phyloP scores from a whole-genome alignment of 108 stramenopile genomes.

The Cyclotella baltica region DNA sequence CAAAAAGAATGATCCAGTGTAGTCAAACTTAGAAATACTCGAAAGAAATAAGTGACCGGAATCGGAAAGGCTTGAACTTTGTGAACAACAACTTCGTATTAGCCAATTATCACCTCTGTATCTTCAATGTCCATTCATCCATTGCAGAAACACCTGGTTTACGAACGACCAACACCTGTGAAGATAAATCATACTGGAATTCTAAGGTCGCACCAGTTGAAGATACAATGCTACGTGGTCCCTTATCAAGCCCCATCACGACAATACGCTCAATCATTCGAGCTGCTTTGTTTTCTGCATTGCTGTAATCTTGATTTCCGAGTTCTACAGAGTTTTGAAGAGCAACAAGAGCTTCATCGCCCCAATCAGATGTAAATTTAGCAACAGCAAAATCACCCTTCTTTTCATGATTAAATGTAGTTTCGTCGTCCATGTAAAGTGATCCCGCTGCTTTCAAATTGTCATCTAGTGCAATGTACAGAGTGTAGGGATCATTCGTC shows the following conservation, averaged over 20 bases:
- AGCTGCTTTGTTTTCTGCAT: slow-evolving; percentile 30
- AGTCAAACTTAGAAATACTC: too few relatives aligned
- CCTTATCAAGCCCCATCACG: slow-evolving; percentile 67
- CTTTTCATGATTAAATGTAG: slow-evolving; percentile 82
- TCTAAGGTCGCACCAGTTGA: slow-evolving; percentile 16
- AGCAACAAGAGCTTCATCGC: slow-evolving; percentile 21
- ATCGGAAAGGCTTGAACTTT: too few relatives aligned
- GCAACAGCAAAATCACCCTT: slow-evolving; percentile 71
- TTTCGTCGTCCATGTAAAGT: slow-evolving; percentile 98
- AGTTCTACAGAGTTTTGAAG: slow-evolving; percentile 60
- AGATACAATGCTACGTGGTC: slow-evolving; percentile 48
- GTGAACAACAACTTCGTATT: too few relatives aligned
- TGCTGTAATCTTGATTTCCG: slow-evolving; percentile 55
- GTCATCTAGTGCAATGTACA: slow-evolving; percentile 91
- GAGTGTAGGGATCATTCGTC: slow-evolving; percentile 96
- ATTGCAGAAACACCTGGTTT: slow-evolving; percentile 80
- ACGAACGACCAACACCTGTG: slow-evolving; percentile 75
- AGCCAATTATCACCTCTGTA: not conserved
- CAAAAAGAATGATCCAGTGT: not conserved
- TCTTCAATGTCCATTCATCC: slow-evolving; percentile 63
- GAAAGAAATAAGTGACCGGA: too few relatives aligned
- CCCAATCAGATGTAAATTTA: slow-evolving; percentile 62
- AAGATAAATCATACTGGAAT: slow-evolving; percentile 60
- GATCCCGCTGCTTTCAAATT: slow-evolving; percentile 71
- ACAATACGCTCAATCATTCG: slow-evolving; percentile 82